Base-by-base conservation (phyloP, 2,329 filamentous ascomycete species). In the Pseudogymnoascus destructans region DNA sequence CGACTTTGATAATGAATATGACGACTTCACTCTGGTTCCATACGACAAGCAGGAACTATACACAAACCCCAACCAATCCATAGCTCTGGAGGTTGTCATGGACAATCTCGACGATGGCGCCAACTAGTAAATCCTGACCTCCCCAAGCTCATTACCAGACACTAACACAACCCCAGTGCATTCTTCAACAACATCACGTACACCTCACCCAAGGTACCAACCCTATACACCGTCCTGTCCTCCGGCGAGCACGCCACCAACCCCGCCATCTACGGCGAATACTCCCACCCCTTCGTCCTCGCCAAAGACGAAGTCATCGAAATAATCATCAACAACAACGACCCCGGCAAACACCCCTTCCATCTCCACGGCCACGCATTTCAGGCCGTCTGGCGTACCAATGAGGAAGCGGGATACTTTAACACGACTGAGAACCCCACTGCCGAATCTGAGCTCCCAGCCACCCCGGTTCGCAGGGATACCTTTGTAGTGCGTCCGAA, bases 311-410 rank as follows among this genome's bases (percentile, higher is more conserved):
- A 84, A 61, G 75, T 88, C 19, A 79, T 91, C 30, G 82, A 92
- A 65, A 80, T 92, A 58, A 72, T 89, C n/a, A 73, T 92, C 10
- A 90, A 91, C 74, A 92, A 91, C 67, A 74, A 80, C 56, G 87
- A 92, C 65, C 65, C 75, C 57, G 74, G 87, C 42, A 84, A 81
- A 17, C 86, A 90, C 66, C 89, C 84, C 0, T 85, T 85, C 73
- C 83, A 87, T 71, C 72, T 95, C 1, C 90, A 93, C 73, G 87
- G 87, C 0, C 86, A 87, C 56, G 72, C 81, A 3, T 90, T 90
- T 74, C 86, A 88, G 65, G 74, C 84, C 3, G 68, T 89, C 32
- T 75, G 79, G 62, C 81, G 85, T 21, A 80, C 78, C 1, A 72
- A 69, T 0, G 81, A 84, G 30, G 76, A 83, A 0, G 77, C 72